phyloP scores from a whole-genome alignment of 345 rosid genomes.

The Populus davidiana region DNA sequence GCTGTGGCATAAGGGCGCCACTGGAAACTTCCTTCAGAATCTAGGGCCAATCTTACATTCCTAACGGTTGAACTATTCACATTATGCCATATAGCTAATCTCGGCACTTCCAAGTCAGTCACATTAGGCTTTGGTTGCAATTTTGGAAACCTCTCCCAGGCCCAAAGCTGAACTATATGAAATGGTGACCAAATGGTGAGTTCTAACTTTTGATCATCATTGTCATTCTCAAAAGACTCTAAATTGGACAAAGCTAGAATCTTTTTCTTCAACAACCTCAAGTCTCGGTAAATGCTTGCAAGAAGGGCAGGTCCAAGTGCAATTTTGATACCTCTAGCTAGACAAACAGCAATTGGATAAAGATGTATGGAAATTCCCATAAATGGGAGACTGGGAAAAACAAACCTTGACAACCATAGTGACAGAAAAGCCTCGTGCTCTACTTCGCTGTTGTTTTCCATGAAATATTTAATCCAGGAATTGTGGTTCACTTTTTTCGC shows the following conservation, averaged over 20 bases:
- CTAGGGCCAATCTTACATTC: conserved; percentile 22
- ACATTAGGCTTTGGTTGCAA: conserved; percentile 33
- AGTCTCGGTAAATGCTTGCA: conserved; percentile 39
- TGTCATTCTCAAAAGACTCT: neutral
- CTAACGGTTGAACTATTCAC: conserved; percentile 1
- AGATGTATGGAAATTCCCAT: neutral
- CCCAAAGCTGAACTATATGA: conserved; percentile 40
- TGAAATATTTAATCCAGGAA: conserved; percentile 27
- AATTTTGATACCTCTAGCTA: conserved; percentile 41
- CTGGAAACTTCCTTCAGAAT: conserved; percentile 16
- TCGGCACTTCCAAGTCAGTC: conserved; percentile 30
- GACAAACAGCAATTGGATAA: conserved; percentile 27
- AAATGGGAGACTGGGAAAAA: conserved; percentile 16
- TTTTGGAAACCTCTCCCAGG: conserved; percentile 42
- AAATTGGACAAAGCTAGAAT: neutral
- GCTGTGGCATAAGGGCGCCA: conserved; percentile 32
- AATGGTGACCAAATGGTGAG: conserved; percentile 29
- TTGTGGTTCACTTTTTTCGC: neutral
- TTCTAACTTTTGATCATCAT: neutral
- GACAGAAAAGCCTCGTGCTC: conserved; percentile 52
- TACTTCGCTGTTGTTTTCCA: conserved; percentile 18
- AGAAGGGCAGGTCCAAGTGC: conserved; percentile 49
- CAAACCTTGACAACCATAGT: conserved; percentile 38
- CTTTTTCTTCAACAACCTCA: conserved; percentile 26
- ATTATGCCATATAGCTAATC: conserved; percentile 42